Percentiles rank a stretch among this genome's conserved stretches.
Evolutionary conservation across 192 early-diverging fungal species (phyloP).

Genomic region (Tieghemiomyces parasiticus): DNA sequence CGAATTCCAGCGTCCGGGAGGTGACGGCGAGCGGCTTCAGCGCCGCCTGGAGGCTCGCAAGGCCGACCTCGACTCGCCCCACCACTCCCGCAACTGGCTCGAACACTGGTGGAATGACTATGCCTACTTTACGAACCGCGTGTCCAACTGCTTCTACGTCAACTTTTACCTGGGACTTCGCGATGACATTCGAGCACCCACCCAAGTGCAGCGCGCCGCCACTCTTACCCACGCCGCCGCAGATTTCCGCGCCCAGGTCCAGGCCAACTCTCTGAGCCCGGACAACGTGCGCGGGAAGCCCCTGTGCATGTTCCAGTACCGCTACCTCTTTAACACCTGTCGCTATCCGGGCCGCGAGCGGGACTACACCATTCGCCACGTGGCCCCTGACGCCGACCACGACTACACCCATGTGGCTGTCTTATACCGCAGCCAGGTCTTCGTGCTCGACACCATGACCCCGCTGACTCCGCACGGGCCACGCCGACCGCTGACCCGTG

Average conservation of each 20-base stretch:
- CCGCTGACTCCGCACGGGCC: too few relatives aligned
- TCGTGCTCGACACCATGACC: constrained; percentile 40
- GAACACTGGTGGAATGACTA: constrained; percentile 35
- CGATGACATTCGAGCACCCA: constrained; percentile 14
- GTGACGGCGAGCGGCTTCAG: constrained; percentile 24
- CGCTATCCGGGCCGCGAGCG: constrained; percentile 50
- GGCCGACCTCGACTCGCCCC: constrained; percentile 10
- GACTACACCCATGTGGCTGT: constrained; percentile 52
- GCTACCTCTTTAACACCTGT: constrained; percentile 67
- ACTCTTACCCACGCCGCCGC: constrained; percentile 44
- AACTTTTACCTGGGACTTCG: constrained; percentile 36
- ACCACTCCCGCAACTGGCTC: constrained; percentile 23
- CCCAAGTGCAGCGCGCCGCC: constrained; percentile 37
- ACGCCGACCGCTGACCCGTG: constrained; percentile 35
- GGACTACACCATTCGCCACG: constrained; percentile 46
- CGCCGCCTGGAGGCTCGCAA: constrained; percentile 28
- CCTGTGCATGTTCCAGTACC: constrained; percentile 74
- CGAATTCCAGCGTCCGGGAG: constrained; percentile 27
- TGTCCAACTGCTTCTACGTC: constrained; percentile 29
- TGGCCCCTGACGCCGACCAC: constrained; percentile 13
- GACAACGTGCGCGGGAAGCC: constrained; percentile 52
- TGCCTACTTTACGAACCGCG: constrained; percentile 32
- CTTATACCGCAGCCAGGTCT: constrained; percentile 65
- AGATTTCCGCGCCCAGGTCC: constrained; percentile 38
- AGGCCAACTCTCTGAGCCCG: constrained; percentile 43